A percentile compares a stretch with the other conserved stretches of the same genome.
Evolutionary conservation across 352 stramenopile genomes (phyloP).

Genomic region (Phytophthora fragariae): DNA sequence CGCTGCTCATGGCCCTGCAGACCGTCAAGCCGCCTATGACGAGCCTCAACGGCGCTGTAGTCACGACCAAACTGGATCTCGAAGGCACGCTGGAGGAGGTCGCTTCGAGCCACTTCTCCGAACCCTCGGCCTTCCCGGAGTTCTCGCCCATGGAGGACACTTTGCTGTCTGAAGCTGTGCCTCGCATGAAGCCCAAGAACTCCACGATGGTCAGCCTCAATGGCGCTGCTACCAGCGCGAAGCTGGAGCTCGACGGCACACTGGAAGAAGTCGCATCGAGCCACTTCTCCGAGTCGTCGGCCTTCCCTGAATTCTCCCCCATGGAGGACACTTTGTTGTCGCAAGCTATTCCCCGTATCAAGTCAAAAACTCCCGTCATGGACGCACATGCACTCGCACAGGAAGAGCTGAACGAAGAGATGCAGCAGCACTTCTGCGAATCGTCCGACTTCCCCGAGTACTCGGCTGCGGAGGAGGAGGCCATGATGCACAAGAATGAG

Average conservation of each 20-base stretch:
- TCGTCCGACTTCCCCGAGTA: slow-evolving; percentile 75
- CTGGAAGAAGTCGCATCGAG: slow-evolving; percentile 58
- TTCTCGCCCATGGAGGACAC: slow-evolving; percentile 59
- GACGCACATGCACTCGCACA: slow-evolving; percentile 42
- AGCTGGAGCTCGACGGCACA: slow-evolving; percentile 45
- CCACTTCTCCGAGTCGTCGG: slow-evolving; percentile 69
- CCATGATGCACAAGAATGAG: slow-evolving; percentile 46
- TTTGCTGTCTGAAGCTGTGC: slow-evolving; percentile 43
- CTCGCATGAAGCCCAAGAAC: slow-evolving; percentile 6
- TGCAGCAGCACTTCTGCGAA: slow-evolving; percentile 59
- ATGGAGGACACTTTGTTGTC: slow-evolving; percentile 61
- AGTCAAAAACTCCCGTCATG: slow-evolving; percentile 10
- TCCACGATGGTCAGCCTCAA: slow-evolving; percentile 25
- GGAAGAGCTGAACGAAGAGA: slow-evolving; percentile 47
- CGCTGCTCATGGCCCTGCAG: slow-evolving; percentile 11
- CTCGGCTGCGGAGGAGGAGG: slow-evolving; percentile 54
- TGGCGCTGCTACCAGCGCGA: slow-evolving; percentile 28
- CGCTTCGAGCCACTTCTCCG: slow-evolving; percentile 53
- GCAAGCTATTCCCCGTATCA: slow-evolving; percentile 36
- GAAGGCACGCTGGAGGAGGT: slow-evolving; percentile 54
- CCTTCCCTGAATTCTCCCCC: slow-evolving; percentile 70
- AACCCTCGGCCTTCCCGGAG: slow-evolving; percentile 65
- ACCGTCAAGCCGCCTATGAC: slow-evolving; percentile 15
- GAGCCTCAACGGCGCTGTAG: slow-evolving; percentile 27
- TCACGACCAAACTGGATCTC: slow-evolving; percentile 29